A percentile compares a stretch with the other conserved stretches of the same genome.
These are phyloP conservation scores for Penicillium sp. DNA, from an alignment of 2,329 filamentous ascomycete species.

Conservation along the genomic window DNA sequence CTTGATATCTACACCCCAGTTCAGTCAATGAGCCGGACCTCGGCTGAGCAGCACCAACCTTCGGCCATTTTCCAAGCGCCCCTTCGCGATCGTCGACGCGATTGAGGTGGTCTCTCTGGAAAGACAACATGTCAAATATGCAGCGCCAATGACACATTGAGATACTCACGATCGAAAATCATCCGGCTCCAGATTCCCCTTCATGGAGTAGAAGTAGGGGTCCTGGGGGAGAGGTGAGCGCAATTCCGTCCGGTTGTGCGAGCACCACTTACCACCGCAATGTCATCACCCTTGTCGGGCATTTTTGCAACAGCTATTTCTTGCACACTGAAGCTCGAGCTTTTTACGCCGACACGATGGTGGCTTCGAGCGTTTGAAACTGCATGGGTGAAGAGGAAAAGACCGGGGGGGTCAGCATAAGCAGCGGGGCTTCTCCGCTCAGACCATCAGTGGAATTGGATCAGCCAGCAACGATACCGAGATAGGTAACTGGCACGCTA, in stretches of 20 bases:
- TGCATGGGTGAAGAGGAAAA: background rate
- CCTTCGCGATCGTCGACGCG: conserved; percentile 11
- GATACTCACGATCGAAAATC: conserved; percentile 15
- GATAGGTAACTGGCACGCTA: background rate
- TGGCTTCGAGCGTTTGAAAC: background rate
- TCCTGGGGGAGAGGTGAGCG: background rate
- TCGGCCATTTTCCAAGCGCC: conserved; percentile 14
- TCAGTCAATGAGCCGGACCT: background rate
- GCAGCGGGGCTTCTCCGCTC: background rate
- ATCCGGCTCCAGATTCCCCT: background rate
- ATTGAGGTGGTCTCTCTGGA: conserved; percentile 17
- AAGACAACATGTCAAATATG: background rate
- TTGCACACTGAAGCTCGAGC: background rate
- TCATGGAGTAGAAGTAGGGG: conserved; percentile 2
- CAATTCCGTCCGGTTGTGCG: background rate
- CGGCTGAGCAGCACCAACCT: conserved; percentile 3
- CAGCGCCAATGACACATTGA: background rate
- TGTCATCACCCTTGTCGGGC: background rate
- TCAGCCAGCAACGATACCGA: background rate
- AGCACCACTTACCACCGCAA: background rate
- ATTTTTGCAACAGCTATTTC: background rate
- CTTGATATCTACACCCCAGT: conserved; percentile 10
- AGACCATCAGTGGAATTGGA: background rate
- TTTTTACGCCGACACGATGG: background rate
- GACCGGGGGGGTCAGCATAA: background rate